A percentile compares a stretch with the other conserved stretches of the same genome.
phyloP scores from a whole-genome alignment of 768 basidiomycete species.

The Brasilioporus rufonigricans region DNA sequence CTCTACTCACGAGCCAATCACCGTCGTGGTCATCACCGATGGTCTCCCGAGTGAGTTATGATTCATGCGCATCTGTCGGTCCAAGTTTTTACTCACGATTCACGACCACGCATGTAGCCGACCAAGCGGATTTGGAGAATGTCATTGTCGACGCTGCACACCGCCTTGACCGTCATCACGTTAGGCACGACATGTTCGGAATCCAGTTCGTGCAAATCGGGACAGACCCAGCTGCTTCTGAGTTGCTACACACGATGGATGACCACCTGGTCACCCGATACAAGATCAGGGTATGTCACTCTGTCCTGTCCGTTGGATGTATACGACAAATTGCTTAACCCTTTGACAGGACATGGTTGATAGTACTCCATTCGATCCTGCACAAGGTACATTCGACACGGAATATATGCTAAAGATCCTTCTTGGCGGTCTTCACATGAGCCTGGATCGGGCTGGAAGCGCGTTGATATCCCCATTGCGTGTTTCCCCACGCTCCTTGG shows the following conservation, averaged over 20 bases:
- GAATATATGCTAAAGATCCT: slow-evolving; percentile 38
- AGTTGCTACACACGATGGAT: slow-evolving; percentile 40
- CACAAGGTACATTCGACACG: slow-evolving; percentile 30
- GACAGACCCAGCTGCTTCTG: too few relatives aligned
- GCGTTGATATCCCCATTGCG: slow-evolving; percentile 4
- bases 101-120: slow-evolving; percentile 22
- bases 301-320: too few relatives aligned
- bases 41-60: slow-evolving; percentile 38
- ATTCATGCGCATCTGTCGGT: background rate
- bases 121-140: slow-evolving; percentile 23
- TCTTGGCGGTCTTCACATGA: slow-evolving; percentile 25
- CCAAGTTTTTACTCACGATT: background rate
- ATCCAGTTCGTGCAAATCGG: slow-evolving; percentile 47
- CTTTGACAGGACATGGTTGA: slow-evolving; percentile 45
- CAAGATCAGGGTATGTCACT: slow-evolving; percentile 28
- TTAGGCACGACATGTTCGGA: slow-evolving; percentile 40
- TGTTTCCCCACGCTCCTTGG: background rate
- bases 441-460: slow-evolving; percentile 12
- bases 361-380: slow-evolving; percentile 39
- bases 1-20: slow-evolving; percentile 35
- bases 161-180: slow-evolving; percentile 26
- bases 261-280: too few relatives aligned
- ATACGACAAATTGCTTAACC: background rate
- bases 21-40: slow-evolving; percentile 38
- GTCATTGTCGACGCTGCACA: slow-evolving; percentile 36